Percentiles rank a stretch among this genome's conserved stretches.
Conservation (phyloP, 2,329 filamentous ascomycete genomes). For the Penicillium sp. region DNA sequence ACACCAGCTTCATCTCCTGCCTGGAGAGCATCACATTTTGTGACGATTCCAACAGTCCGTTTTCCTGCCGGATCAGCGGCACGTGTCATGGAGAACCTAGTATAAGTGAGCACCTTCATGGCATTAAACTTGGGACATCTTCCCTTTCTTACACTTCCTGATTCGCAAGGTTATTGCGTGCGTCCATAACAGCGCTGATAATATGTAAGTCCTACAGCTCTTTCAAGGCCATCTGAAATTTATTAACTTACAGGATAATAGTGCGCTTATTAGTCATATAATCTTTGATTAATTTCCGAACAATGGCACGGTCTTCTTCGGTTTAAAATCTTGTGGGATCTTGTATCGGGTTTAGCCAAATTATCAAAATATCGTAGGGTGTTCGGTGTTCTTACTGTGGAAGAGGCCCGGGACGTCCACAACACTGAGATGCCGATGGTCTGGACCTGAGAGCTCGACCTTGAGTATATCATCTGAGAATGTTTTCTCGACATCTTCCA, state of each 20-base stretch:
- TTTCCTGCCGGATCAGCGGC: constrained; percentile 30
- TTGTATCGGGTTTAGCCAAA: neutral
- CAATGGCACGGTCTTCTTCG: constrained; percentile 54
- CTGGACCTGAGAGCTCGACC: constrained; percentile 44
- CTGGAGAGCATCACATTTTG: constrained; percentile 35
- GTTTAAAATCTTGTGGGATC: constrained; percentile 54
- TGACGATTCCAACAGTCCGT: constrained; percentile 40
- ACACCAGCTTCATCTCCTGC: constrained; percentile 21
- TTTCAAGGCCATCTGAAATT: neutral
- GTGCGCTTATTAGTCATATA: constrained; percentile 58
- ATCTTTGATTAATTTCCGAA: constrained; percentile 45
- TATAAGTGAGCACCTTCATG: neutral
- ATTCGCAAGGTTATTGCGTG: neutral
- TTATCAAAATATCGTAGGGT: neutral
- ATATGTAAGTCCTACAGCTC: neutral
- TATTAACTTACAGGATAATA: constrained; percentile 57
- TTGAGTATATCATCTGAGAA: constrained; percentile 45
- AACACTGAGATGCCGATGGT: constrained; percentile 41
- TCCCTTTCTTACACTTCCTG: constrained; percentile 1
- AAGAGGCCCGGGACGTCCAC: constrained; percentile 50
- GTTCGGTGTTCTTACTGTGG: constrained; percentile 18
- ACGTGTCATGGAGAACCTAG: constrained; percentile 45
- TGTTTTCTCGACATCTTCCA: constrained; percentile 20
- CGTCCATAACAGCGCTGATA: neutral
- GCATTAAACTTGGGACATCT: neutral